Percentiles rank a stretch among this genome's conserved stretches.
phyloP scores from a whole-genome alignment of 2,329 filamentous ascomycete species.

The Pestalotiopsis sp. region DNA sequence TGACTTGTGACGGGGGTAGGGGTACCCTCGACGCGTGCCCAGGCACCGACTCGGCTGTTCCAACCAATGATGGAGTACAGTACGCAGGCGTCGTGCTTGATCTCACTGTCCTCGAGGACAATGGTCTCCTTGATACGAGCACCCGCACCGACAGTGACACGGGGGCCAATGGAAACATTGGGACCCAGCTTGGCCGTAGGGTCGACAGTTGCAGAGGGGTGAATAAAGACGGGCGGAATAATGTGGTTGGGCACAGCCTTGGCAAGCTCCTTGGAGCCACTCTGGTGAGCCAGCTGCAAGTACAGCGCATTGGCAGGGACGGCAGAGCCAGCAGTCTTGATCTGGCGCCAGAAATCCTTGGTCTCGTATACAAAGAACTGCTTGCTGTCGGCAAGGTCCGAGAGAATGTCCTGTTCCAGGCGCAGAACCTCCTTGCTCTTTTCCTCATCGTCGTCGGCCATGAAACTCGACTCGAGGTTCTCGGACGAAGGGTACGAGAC shows the following conservation, averaged over 20 bases:
- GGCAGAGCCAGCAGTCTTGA: constrained; percentile 97
- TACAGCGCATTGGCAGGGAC: constrained; percentile 97
- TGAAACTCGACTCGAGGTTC: constrained; percentile 74
- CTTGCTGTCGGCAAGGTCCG: constrained; percentile 94
- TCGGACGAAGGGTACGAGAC: constrained; percentile 96
- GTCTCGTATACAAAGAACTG: constrained; percentile 99
- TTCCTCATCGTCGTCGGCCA: constrained; percentile 69
- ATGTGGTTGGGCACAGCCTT: constrained; percentile 79
- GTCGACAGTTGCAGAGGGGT: constrained; percentile 87
- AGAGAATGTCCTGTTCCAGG: constrained; percentile 94
- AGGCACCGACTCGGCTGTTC: constrained; percentile 95
- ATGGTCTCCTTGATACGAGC: constrained; percentile 94
- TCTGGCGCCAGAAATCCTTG: constrained; percentile 99
- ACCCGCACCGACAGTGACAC: constrained; percentile 80
- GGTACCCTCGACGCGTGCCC: constrained; percentile 95
- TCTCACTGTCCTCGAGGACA: constrained; percentile 90
- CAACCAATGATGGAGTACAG: constrained; percentile 96
- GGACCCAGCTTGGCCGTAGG: constrained; percentile 95
- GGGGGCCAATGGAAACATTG: constrained; percentile 95
- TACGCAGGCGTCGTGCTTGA: constrained; percentile 95
- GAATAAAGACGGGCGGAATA: constrained; percentile 91
- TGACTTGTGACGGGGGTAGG: constrained; percentile 87
- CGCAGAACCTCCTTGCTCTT: constrained; percentile 83
- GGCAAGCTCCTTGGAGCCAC: constrained; percentile 78
- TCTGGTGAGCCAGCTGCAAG: constrained; percentile 90